Conservation (phyloP, 768 basidiomycete species). For the Phlegmacium glaucopus region DNA sequence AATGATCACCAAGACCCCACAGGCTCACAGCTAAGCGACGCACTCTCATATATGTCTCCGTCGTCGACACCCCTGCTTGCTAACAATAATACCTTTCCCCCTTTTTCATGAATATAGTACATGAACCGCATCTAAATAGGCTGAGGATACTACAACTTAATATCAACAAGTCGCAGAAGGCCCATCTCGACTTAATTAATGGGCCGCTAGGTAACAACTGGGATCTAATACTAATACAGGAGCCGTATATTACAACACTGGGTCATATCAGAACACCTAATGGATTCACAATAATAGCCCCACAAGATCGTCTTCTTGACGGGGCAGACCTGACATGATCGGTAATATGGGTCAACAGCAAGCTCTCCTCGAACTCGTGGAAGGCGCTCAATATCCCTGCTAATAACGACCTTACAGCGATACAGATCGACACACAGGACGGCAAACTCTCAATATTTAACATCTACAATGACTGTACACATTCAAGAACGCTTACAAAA, state of each 20-base stretch:
- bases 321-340: too few species aligned
- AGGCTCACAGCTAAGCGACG: too few species aligned
- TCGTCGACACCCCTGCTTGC: neutral
- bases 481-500: too few species aligned
- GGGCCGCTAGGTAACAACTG: slow-evolving; percentile 9
- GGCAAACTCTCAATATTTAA: too few species aligned
- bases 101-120: neutral
- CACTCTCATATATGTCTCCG: too few species aligned
- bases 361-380: too few species aligned
- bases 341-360: too few species aligned
- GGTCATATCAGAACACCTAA: slow-evolving; percentile 10
- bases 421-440: too few species aligned
- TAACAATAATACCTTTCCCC: neutral
- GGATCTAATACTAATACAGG: slow-evolving; percentile 36
- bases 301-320: slow-evolving; percentile 1
- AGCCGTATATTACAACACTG: slow-evolving; percentile 30
- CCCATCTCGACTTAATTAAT: slow-evolving; percentile 13
- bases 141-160: slow-evolving; percentile 15
- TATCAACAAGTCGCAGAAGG: slow-evolving; percentile 9
- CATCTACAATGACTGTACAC: too few species aligned
- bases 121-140: neutral
- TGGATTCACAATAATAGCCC: slow-evolving; percentile 9
- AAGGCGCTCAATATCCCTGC: too few species aligned
- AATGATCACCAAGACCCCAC: too few species aligned
- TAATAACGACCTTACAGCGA: too few species aligned